A percentile compares a stretch with the other conserved stretches of the same genome.
phyloP scores from a whole-genome alignment of 192 early-diverging fungal species.

The Linnemannia hyalina region DNA sequence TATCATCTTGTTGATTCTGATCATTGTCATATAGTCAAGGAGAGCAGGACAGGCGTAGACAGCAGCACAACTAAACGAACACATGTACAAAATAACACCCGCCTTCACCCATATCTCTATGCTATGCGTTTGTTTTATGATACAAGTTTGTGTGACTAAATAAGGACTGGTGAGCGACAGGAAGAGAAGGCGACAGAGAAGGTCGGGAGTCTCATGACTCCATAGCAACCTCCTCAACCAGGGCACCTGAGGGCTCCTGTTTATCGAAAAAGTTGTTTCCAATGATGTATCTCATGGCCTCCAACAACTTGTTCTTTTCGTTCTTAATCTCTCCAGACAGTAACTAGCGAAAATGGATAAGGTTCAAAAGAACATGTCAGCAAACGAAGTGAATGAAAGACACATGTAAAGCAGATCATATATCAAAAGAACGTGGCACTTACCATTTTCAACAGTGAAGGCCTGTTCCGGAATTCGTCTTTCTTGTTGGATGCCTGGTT shows the following conservation, averaged over 20 bases:
- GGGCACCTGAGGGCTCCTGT: slow-evolving; percentile 12
- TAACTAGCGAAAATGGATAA: slow-evolving; percentile 52
- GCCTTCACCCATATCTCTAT: background rate
- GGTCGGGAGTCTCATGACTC: background rate
- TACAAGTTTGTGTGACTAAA: background rate
- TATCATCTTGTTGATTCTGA: slow-evolving; percentile 66
- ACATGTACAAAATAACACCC: slow-evolving; percentile 7
- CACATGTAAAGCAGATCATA: background rate
- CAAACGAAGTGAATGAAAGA: background rate
- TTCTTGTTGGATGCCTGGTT: slow-evolving; percentile 17
- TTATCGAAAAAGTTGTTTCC: slow-evolving; percentile 67
- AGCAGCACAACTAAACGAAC: background rate
- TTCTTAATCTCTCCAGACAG: slow-evolving; percentile 71
- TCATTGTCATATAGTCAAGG: slow-evolving; percentile 59
- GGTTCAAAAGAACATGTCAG: background rate
- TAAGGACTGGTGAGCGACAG: background rate
- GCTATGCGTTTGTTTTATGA: background rate
- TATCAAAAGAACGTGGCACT: background rate
- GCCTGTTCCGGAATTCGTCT: slow-evolving; percentile 45
- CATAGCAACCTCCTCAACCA: slow-evolving; percentile 28
- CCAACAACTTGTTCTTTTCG: slow-evolving; percentile 71
- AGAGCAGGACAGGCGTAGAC: background rate
- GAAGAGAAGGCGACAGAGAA: background rate
- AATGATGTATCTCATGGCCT: slow-evolving; percentile 73
- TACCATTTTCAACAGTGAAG: slow-evolving; percentile 61